A percentile compares a stretch with the other conserved stretches of the same genome.
phyloP scores from a whole-genome alignment of 768 basidiomycete species.

The Hemileccinum rubropunctum region DNA sequence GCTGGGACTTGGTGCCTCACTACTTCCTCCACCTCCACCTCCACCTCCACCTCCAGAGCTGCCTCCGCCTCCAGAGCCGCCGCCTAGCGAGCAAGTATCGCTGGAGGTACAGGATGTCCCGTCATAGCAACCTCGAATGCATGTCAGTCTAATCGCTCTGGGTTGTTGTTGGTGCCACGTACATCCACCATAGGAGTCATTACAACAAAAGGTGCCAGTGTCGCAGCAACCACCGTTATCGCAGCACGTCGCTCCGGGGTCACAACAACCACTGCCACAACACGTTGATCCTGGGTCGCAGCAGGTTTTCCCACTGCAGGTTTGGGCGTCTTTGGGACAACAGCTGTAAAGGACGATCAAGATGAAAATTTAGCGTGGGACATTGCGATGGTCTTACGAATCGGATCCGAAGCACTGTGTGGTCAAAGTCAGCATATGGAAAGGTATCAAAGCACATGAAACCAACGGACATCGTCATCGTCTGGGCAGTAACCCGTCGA shows the following conservation, averaged over 20 bases:
- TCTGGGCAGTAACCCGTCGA: background rate
- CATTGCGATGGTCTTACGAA: constrained; percentile 1
- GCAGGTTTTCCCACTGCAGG: constrained; percentile 11
- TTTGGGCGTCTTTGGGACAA: constrained; percentile 14
- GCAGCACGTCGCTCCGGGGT: no score
- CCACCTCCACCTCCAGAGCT: constrained; percentile 1
- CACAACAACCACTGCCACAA: constrained; percentile 2
- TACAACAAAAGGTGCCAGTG: constrained; percentile 13
- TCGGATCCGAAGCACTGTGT: constrained; percentile 8
- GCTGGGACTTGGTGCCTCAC: background rate
- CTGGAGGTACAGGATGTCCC: constrained; percentile 8
- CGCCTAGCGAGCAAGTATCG: constrained; percentile 4
- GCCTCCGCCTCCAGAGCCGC: background rate
- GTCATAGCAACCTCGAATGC: constrained; percentile 15
- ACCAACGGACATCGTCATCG: no score
- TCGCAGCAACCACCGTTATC: background rate
- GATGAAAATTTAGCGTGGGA: background rate
- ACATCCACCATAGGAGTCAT: constrained; percentile 23
- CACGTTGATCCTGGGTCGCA: constrained; percentile 10
- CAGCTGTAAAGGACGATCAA: constrained; percentile 8
- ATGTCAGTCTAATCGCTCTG: background rate
- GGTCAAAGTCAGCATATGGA: no score
- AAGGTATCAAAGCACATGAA: no score
- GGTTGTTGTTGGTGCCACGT: background rate
- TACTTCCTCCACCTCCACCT: background rate